These are phyloP conservation scores for Thelonectria olida DNA, from an alignment of 2,329 filamentous ascomycete species.

Conservation along the genomic window DNA sequence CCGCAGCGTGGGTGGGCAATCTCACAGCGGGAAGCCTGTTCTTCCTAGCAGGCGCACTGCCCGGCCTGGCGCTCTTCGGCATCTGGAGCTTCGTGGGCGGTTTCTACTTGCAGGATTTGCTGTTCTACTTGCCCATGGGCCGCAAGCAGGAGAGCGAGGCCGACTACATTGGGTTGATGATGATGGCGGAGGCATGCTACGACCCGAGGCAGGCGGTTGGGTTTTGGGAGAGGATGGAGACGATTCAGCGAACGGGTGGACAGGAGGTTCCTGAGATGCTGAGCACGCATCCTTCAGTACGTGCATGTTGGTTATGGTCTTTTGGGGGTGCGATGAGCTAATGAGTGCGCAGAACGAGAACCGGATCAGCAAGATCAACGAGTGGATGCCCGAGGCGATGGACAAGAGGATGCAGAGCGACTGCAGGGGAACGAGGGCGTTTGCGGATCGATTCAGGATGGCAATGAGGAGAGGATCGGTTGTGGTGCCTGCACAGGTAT, in stretches of 20 bases:
- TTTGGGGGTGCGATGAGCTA: background rate
- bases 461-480: conserved; percentile 52
- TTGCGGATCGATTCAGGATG: conserved; percentile 61
- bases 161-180: conserved; percentile 82
- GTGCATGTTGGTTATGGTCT: conserved; percentile 36
- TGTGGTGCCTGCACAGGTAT: conserved; percentile 15
- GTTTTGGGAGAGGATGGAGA: conserved; percentile 75
- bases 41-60: conserved; percentile 55
- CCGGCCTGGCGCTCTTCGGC: conserved; percentile 50
- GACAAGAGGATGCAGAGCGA: conserved; percentile 63
- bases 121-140: conserved; percentile 74
- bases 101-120: conserved; percentile 63
- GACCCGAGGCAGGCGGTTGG: conserved; percentile 72
- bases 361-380: conserved; percentile 70
- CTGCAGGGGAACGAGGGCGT: conserved; percentile 60
- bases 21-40: conserved; percentile 61
- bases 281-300: conserved; percentile 78
- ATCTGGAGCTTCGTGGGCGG: conserved; percentile 57
- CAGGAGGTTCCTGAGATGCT: conserved; percentile 74
- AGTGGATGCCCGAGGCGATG: conserved; percentile 68
- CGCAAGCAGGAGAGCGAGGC: conserved; percentile 80
- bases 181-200: conserved; percentile 85
- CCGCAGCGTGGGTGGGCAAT: conserved; percentile 60
- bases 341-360: conserved; percentile 59
- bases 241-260: conserved; percentile 47